Evolutionary conservation across 148 eudicot genomes (phyloP).

Genomic region (Tetragonia tetragonoides): DNA sequence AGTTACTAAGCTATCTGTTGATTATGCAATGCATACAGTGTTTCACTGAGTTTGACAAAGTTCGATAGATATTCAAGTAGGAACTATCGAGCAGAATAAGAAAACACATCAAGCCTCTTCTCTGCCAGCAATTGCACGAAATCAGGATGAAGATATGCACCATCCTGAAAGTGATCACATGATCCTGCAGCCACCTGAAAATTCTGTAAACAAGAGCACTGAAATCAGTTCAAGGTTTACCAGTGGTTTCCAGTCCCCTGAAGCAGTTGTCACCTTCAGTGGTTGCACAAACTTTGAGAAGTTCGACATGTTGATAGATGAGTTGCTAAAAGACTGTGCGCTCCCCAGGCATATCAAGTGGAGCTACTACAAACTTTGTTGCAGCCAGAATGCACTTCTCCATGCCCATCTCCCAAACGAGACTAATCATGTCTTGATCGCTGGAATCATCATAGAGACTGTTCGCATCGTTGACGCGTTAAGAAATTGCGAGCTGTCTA

Average conservation of each 20-base stretch:
- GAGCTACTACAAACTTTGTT: constrained; percentile 50
- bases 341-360: constrained; percentile 34
- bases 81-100: background rate
- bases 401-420: constrained; percentile 38
- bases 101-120: background rate
- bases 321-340: constrained; percentile 46
- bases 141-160: background rate
- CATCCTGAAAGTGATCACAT: background rate
- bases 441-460: constrained; percentile 47
- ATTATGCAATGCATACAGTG: background rate
- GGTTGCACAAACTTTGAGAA: constrained; percentile 4
- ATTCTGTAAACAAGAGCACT: background rate
- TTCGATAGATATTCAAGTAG: background rate
- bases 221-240: background rate
- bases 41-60: background rate
- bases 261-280: background rate
- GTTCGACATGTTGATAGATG: constrained; percentile 37
- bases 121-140: background rate
- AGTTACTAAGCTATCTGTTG: background rate
- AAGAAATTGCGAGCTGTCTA: constrained; percentile 37
- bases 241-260: background rate
- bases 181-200: constrained; percentile 1
- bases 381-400: constrained; percentile 35
- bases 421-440: constrained; percentile 35
- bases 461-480: constrained; percentile 45